These are phyloP conservation scores for Mucor ambiguus DNA, from an alignment of 371 early-diverging fungal species.

Conservation along the genomic window DNA sequence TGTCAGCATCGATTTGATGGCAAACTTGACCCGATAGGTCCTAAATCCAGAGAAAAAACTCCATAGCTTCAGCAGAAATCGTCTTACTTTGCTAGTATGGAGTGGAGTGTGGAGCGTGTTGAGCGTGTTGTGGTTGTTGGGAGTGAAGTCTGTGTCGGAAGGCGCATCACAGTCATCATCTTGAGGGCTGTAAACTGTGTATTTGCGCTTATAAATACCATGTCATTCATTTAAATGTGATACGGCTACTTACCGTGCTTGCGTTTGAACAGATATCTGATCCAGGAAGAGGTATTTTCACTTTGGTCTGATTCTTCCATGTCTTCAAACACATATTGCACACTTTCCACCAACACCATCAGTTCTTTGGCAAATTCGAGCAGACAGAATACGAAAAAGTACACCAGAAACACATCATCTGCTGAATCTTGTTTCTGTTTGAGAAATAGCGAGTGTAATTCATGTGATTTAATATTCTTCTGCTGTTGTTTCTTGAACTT, in stretches of 20 bases:
- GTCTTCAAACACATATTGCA: slow-evolving; percentile 27
- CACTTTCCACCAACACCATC: slow-evolving; percentile 51
- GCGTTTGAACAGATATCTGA: neutral
- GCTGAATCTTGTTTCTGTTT: slow-evolving; percentile 33
- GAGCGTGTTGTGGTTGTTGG: slow-evolving; percentile 55
- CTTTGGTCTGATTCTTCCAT: slow-evolving; percentile 6
- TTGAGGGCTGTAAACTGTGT: neutral
- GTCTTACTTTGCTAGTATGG: slow-evolving; percentile 53
- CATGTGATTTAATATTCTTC: slow-evolving; percentile 1
- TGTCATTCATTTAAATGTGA: no score
- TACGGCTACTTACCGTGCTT: slow-evolving; percentile 2
- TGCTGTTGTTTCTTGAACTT: slow-evolving; percentile 7
- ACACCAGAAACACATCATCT: slow-evolving; percentile 72
- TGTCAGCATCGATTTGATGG: slow-evolving; percentile 69
- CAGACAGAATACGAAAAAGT: slow-evolving; percentile 76
- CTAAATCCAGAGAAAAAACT: slow-evolving; percentile 62
- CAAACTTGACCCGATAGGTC: slow-evolving; percentile 68
- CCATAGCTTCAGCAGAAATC: slow-evolving; percentile 58
- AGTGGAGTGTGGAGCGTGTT: slow-evolving; percentile 69
- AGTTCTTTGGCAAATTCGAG: slow-evolving; percentile 75
- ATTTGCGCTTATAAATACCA: slow-evolving; percentile 1
- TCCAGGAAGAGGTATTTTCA: neutral
- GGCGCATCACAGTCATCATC: neutral
- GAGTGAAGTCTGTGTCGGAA: slow-evolving; percentile 14
- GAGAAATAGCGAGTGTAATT: slow-evolving; percentile 37